phyloP scores from a whole-genome alignment of 1,139 yeast species.

The Zygoascus hellenicus region DNA sequence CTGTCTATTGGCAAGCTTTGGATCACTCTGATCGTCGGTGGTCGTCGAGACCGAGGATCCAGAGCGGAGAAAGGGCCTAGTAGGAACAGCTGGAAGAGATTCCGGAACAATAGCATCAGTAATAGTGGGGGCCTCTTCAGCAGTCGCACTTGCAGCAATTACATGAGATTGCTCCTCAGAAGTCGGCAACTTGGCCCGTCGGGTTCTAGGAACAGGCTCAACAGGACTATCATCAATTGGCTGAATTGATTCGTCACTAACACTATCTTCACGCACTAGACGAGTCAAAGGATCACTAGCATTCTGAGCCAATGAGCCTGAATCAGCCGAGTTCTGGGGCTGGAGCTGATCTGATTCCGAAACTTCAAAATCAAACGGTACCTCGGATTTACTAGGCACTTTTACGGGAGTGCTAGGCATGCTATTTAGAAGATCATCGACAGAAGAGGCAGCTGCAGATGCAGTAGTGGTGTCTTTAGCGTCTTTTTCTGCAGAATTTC shows the following conservation, averaged over 20 bases:
- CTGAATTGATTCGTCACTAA: neutral
- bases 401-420: too few species aligned
- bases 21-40: too few species aligned
- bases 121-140: neutral
- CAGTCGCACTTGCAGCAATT: neutral
- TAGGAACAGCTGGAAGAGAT: neutral
- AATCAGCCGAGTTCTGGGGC: too few species aligned
- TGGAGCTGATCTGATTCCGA: neutral
- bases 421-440: neutral
- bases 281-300: too few species aligned
- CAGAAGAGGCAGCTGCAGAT: neutral
- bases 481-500: neutral
- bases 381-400: neutral
- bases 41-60: neutral
- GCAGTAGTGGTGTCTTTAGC: neutral
- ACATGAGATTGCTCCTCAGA: neutral
- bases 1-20: too few species aligned
- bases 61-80: neutral
- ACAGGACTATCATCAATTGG: neutral
- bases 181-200: neutral
- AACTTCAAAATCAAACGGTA: slow-evolving; percentile 3
- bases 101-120: neutral
- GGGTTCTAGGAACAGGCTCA: neutral
- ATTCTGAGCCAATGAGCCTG: too few species aligned
- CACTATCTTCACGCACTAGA: neutral